A percentile compares a stretch with the other conserved stretches of the same genome.
Conservation (phyloP, 2,329 filamentous ascomycete species). For the Colletotrichum musicola region DNA sequence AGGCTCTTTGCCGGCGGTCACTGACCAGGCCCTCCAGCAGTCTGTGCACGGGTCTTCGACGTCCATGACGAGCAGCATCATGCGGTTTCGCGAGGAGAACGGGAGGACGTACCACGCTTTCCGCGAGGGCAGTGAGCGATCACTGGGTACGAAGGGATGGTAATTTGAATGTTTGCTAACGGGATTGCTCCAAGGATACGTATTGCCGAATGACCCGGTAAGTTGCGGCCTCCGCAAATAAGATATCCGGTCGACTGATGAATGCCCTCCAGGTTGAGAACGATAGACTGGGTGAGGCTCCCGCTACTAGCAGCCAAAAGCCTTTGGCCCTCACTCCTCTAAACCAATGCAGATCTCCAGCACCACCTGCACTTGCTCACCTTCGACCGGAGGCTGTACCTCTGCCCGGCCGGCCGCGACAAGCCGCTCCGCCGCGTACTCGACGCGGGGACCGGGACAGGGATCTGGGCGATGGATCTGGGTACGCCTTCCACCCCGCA, state of each 20-base stretch:
- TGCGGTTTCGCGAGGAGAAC: conserved; percentile 54
- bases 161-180: neutral
- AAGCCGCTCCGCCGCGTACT: conserved; percentile 46
- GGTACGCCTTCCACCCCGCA: conserved; percentile 40
- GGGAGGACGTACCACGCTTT: conserved; percentile 54
- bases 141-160: too few relatives aligned
- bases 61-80: conserved; percentile 52
- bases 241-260: neutral
- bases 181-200: conserved; percentile 40
- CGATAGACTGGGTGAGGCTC: conserved; percentile 41
- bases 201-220: conserved; percentile 45
- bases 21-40: conserved; percentile 5
- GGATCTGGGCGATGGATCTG: conserved; percentile 60
- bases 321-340: neutral
- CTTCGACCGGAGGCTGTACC: conserved; percentile 42
- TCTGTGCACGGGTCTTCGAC: conserved; percentile 44
- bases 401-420: conserved; percentile 39
- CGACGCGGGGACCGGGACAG: conserved; percentile 64
- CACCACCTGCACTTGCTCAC: conserved; percentile 45
- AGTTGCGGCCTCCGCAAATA: neutral
- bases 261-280: conserved; percentile 39
- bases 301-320: too few relatives aligned
- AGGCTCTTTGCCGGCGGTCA: neutral
- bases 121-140: conserved; percentile 42
- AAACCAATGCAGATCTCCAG: conserved; percentile 42